Base-by-base conservation (phyloP, 805 yeast genomes). In the Lipomyces spencermartinsiae region DNA sequence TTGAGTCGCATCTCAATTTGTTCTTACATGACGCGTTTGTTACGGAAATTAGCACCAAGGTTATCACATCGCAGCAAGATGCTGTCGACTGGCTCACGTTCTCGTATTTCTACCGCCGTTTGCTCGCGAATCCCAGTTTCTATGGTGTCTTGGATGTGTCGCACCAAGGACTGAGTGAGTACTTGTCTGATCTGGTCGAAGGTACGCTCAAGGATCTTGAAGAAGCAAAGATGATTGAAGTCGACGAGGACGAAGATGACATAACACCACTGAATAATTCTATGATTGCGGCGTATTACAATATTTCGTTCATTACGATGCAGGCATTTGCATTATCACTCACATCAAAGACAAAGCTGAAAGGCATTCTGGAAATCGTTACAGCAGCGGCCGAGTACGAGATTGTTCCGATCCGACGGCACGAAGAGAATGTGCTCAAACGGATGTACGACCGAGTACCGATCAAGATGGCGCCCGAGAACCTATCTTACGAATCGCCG, bases 11-110 rank as follows among this genome's bases (percentile, higher is more conserved):
- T 73, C 75, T 93, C 71, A 84, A 84, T 65, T 78, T 81, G 19
- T 79, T 80, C 64, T 71, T 93, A 14, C 88, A 85, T 67, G 98
- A 95, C 76, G 82, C 85, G 0, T 83, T 94, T 46, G 77, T 91
- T 55, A 85, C 86, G 58, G 98, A 92, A 73, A 88, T 93, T n/a
- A 85, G 90, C 49, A 84, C 87, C 6, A 81, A 86, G 1, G 81
- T 87, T 14, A 84, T 94, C 66, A 83, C 81, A 58, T 82, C 85
- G 7, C 87, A 90, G 75, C 97, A 93, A 74, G 95, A 90, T 72
- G 91, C 97, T 73, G 86, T 95, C 67, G 97, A 94, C 74, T 92
- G 97, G 96, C 75, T 95, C 43, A 90, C 97, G 0, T 91, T 85
- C 76, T 85, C 97, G 0, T 90, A 88, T 73, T 90, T 93, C 74